Percentiles rank a stretch among this genome's conserved stretches.
Evolutionary conservation across 257 asterid species (phyloP).

Genomic region (Solanum lycopersicoides): DNA sequence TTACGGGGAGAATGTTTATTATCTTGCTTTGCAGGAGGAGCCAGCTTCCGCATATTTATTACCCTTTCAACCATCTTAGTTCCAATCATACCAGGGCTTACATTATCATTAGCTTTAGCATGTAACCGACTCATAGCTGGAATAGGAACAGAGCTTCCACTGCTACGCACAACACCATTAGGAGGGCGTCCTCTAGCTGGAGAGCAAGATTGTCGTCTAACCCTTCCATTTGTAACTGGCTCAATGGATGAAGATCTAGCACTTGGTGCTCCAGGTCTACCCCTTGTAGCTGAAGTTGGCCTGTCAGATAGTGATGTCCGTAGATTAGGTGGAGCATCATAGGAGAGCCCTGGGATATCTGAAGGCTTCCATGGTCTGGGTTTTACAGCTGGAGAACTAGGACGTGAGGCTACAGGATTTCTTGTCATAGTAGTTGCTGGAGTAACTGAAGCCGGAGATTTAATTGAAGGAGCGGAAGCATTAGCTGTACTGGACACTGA

Average conservation of each 20-base stretch:
- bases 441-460: slow-evolving; percentile 36
- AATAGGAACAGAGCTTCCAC: slow-evolving; percentile 14
- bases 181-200: slow-evolving; percentile 7
- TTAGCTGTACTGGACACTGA: slow-evolving; percentile 23
- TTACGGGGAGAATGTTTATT: background rate
- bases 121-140: slow-evolving; percentile 12
- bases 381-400: slow-evolving; percentile 17
- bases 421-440: slow-evolving; percentile 30
- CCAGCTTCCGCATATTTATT: slow-evolving; percentile 16
- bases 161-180: background rate
- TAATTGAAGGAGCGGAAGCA: slow-evolving; percentile 26
- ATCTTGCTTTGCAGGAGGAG: slow-evolving; percentile 15
- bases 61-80: slow-evolving; percentile 22
- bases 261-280: slow-evolving; percentile 10
- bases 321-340: slow-evolving; percentile 15
- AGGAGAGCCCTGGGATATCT: slow-evolving; percentile 2
- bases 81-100: slow-evolving; percentile 14
- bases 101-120: slow-evolving; percentile 8
- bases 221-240: slow-evolving; percentile 11
- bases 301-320: slow-evolving; percentile 12
- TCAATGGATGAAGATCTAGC: slow-evolving; percentile 9
- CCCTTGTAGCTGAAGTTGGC: slow-evolving; percentile 12
- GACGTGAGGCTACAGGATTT: slow-evolving; percentile 40
- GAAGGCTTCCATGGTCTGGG: slow-evolving; percentile 13
- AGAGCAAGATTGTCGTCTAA: slow-evolving; percentile 15